These are phyloP conservation scores for Nemania sp. DNA, from an alignment of 2,329 filamentous ascomycete species.

Conservation along the genomic window DNA sequence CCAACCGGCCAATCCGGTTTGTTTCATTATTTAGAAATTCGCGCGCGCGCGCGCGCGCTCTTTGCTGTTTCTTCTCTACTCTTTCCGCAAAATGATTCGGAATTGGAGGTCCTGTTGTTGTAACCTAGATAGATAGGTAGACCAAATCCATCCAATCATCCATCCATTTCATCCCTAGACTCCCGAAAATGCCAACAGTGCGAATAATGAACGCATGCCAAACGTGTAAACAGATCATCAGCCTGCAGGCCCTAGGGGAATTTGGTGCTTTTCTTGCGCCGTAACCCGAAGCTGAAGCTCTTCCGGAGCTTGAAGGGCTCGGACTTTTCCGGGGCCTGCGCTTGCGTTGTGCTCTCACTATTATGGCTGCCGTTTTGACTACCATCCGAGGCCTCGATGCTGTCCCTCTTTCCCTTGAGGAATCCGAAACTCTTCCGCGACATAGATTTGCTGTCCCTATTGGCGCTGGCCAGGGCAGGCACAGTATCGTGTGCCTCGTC, in stretches of 20 bases:
- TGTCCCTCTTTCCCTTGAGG: conserved; percentile 50
- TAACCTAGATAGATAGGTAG: too few species aligned
- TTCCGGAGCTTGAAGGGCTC: conserved; percentile 52
- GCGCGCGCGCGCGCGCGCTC: too few species aligned
- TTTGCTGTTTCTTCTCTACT: conserved; percentile 2
- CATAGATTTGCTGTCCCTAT: conserved; percentile 76
- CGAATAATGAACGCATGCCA: conserved; percentile 1
- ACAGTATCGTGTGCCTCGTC: conserved; percentile 53
- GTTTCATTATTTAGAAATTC: too few species aligned
- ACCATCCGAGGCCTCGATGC: conserved; percentile 39
- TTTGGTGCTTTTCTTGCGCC: conserved; percentile 70
- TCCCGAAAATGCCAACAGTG: conserved; percentile 23
- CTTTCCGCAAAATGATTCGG: too few species aligned
- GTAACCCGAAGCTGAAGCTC: conserved; percentile 67
- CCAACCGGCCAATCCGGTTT: too few species aligned
- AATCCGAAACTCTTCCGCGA: conserved; percentile 75
- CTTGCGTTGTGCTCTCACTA: conserved; percentile 32
- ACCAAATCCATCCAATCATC: too few species aligned
- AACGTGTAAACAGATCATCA: neutral
- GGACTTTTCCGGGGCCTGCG: conserved; percentile 43
- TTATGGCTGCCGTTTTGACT: conserved; percentile 39
- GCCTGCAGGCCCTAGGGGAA: conserved; percentile 40
- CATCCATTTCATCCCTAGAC: conserved; percentile 9
- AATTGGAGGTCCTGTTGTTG: too few species aligned
- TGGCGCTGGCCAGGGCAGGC: conserved; percentile 62